Evolutionary conservation across 176 grass and related monocot genomes (phyloP).

Genomic region (Cymbopogon citratus): DNA sequence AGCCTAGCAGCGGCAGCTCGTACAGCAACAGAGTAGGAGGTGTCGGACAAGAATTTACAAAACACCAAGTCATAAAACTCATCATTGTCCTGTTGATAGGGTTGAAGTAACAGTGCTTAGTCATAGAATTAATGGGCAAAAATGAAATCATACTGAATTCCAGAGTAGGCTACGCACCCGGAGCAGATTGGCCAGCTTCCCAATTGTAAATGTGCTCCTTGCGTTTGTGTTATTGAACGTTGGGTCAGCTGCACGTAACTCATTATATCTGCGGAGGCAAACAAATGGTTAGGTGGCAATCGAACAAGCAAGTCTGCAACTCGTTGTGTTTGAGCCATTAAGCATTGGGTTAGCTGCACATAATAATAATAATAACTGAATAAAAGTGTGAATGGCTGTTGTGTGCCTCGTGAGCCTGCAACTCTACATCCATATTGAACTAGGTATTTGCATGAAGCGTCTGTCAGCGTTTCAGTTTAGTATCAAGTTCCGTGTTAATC

Average conservation of each 20-base stretch:
- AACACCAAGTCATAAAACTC: conserved; percentile 84
- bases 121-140: neutral
- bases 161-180: conserved; percentile 30
- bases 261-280: conserved; percentile 36
- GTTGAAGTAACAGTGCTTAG: neutral
- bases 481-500: no score
- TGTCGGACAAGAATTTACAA: conserved; percentile 74
- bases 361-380: neutral
- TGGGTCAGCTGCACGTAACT: conserved; percentile 38
- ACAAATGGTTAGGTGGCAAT: neutral
- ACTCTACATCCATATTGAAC: neutral
- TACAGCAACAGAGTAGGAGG: conserved; percentile 44
- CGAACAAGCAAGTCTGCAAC: neutral
- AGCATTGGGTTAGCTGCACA: neutral
- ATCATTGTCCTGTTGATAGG: conserved; percentile 62
- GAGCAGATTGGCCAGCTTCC: conserved; percentile 75
- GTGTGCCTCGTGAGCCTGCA: neutral
- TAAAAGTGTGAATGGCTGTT: neutral
- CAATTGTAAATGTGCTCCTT: conserved; percentile 53
- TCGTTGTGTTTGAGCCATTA: neutral
- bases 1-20: conserved; percentile 67
- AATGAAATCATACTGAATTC: neutral
- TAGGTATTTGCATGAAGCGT: neutral
- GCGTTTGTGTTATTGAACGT: conserved; percentile 40
- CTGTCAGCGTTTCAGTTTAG: no score